phyloP scores from a whole-genome alignment of 2,329 filamentous ascomycete genomes.

The Sclerotinia spermophila region DNA sequence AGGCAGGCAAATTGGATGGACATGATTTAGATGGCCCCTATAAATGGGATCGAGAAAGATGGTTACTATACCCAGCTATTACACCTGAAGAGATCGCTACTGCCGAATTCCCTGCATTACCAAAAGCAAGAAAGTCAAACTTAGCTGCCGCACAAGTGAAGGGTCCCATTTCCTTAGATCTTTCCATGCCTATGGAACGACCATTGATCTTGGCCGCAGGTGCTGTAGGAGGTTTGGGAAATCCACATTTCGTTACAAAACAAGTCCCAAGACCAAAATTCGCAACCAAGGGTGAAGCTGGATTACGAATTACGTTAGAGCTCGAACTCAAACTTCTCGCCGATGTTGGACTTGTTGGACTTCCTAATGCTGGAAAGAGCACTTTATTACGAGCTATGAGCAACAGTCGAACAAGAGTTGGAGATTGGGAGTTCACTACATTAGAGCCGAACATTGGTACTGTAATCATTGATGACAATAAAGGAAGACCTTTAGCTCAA shows the following conservation, averaged over 20 bases:
- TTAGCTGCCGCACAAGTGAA: constrained; percentile 59
- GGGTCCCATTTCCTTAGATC: constrained; percentile 68
- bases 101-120: constrained; percentile 55
- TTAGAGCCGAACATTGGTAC: constrained; percentile 94
- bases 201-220: constrained; percentile 85
- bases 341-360: constrained; percentile 88
- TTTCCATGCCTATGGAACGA: constrained; percentile 71
- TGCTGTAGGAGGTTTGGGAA: constrained; percentile 84
- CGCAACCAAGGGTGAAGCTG: constrained; percentile 79
- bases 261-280: constrained; percentile 75
- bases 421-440: constrained; percentile 96
- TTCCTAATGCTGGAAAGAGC: constrained; percentile 95
- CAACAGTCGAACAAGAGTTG: constrained; percentile 83
- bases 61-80: constrained; percentile 80
- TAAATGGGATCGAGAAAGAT: constrained; percentile 61
- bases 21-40: constrained; percentile 35
- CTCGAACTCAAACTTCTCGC: constrained; percentile 93
- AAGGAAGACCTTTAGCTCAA: constrained; percentile 60
- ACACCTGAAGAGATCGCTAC: constrained; percentile 65
- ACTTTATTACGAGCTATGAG: constrained; percentile 84
- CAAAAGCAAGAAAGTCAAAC: constrained; percentile 52
- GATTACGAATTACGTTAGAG: constrained; percentile 74
- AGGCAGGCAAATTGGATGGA: constrained; percentile 41
- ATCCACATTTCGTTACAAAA: constrained; percentile 84
- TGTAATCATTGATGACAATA: constrained; percentile 84